These are phyloP conservation scores for Vitis riparia DNA, from an alignment of 164 flowering plant species.

Conservation along the genomic window DNA sequence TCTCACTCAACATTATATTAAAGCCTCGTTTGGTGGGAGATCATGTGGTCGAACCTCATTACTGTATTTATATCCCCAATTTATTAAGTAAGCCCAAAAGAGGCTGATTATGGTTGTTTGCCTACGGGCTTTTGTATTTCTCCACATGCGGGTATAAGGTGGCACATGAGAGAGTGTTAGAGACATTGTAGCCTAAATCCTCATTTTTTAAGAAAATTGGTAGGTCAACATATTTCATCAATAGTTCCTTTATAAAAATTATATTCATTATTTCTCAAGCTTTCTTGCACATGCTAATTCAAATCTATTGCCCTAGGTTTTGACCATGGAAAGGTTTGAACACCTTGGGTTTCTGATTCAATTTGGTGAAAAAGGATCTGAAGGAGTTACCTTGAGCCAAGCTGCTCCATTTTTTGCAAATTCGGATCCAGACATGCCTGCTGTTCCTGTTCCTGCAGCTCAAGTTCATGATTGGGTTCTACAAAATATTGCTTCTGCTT, in stretches of 20 bases:
- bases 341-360: conserved; percentile 88
- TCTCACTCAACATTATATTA: too few relatives aligned
- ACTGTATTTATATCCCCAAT: too few relatives aligned
- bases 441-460: conserved; percentile 86
- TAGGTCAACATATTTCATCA: background rate
- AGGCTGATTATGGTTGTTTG: too few relatives aligned
- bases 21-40: too few relatives aligned
- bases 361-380: conserved; percentile 80
- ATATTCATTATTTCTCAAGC: background rate
- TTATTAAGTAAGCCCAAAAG: too few relatives aligned
- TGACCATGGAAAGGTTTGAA: conserved; percentile 86
- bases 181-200: too few relatives aligned
- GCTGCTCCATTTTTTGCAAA: conserved; percentile 95
- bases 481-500: conserved; percentile 62
- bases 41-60: too few relatives aligned
- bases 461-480: conserved; percentile 95
- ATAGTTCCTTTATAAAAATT: background rate
- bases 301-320: conserved; percentile 46
- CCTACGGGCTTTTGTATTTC: too few relatives aligned
- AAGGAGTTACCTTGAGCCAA: conserved; percentile 67
- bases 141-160: too few relatives aligned
- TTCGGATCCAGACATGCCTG: conserved; percentile 99
- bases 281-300: background rate
- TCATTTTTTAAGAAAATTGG: too few relatives aligned
- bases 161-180: too few relatives aligned